A percentile compares a stretch with the other conserved stretches of the same genome.
Conservation (phyloP, 345 rosid species). For the Citrus glauca region DNA sequence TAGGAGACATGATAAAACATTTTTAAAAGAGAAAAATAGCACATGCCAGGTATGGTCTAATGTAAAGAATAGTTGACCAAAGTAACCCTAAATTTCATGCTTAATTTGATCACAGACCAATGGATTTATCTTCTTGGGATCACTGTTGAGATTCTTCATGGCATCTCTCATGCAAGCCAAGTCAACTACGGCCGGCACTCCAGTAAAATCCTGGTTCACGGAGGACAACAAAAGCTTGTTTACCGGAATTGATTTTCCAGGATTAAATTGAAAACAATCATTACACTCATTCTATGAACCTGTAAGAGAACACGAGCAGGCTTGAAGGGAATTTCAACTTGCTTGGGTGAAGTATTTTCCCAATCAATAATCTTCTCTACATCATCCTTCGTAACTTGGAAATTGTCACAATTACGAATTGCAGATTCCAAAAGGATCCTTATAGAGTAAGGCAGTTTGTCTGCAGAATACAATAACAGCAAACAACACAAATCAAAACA, state of each 20-base stretch:
- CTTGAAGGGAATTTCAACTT: slow-evolving; percentile 88
- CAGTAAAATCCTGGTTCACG: slow-evolving; percentile 69
- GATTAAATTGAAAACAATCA: neutral
- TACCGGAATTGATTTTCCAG: neutral
- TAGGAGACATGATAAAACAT: neutral
- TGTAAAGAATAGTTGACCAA: neutral
- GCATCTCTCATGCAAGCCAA: slow-evolving; percentile 94
- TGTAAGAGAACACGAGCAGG: slow-evolving; percentile 84
- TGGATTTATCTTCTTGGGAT: slow-evolving; percentile 83
- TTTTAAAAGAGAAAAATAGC: neutral
- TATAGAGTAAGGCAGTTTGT: slow-evolving; percentile 66
- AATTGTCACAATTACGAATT: slow-evolving; percentile 77
- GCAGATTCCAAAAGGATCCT: slow-evolving; percentile 86
- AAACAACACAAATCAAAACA: neutral
- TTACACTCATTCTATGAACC: slow-evolving; percentile 29
- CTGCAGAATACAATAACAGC: slow-evolving; percentile 28
- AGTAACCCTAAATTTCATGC: neutral
- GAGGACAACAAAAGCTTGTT: neutral
- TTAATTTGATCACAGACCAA: slow-evolving; percentile 43
- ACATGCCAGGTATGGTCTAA: neutral
- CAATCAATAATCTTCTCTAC: slow-evolving; percentile 83
- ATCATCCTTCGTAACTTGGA: slow-evolving; percentile 76
- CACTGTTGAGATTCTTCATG: slow-evolving; percentile 66
- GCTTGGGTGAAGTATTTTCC: slow-evolving; percentile 61
- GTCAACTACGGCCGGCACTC: slow-evolving; percentile 84